Evolutionary conservation across 495 filamentous ascomycete genomes (phyloP).

Genomic region (Lepidopterella palustris): DNA sequence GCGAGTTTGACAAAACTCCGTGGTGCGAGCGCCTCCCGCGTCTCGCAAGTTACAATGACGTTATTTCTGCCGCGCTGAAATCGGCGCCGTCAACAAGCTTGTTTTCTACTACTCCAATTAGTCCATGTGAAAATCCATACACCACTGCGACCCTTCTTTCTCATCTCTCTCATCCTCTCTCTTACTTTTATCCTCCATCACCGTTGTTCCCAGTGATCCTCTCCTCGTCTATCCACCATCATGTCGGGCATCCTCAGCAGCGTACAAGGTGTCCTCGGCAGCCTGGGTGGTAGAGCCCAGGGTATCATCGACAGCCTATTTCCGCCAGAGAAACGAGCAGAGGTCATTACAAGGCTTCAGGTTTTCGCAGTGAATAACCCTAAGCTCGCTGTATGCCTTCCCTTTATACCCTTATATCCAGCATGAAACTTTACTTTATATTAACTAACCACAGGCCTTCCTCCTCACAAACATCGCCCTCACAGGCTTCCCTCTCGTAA

Average conservation of each 20-base stretch:
- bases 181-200: not conserved
- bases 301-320: conserved; percentile 31
- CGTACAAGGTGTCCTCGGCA: conserved; percentile 19
- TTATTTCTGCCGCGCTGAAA: not conserved
- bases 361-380: conserved; percentile 35
- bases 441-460: conserved; percentile 41
- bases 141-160: not conserved
- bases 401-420: not conserved
- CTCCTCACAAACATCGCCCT: conserved; percentile 50
- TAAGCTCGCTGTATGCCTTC: conserved; percentile 36
- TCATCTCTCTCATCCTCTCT: not conserved
- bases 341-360: conserved; percentile 29
- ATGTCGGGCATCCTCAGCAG: conserved; percentile 26
- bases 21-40: not conserved
- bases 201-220: no score
- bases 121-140: not conserved
- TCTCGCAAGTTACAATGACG: not conserved
- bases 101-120: not conserved
- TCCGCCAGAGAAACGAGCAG: conserved; percentile 35
- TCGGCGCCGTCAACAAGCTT: not conserved
- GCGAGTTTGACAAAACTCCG: not conserved
- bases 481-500: conserved; percentile 51
- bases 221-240: no score
- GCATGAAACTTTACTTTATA: not conserved
- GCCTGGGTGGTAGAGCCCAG: conserved; percentile 15